phyloP scores from a whole-genome alignment of 257 asterid species.

The Lithospermum erythrorhizon region DNA sequence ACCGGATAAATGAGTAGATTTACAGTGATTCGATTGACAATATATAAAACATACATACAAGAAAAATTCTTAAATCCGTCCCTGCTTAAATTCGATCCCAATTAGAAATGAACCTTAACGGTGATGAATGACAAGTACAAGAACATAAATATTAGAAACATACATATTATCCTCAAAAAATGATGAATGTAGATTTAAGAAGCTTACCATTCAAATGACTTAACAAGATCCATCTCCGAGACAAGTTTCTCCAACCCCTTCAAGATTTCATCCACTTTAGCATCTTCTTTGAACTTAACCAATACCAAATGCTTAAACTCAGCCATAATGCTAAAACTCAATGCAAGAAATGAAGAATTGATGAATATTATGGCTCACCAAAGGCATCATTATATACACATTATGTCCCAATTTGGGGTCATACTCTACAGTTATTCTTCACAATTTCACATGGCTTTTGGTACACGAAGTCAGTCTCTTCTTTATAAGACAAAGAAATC shows the following conservation, averaged over 20 bases:
- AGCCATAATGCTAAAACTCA: constrained; percentile 24
- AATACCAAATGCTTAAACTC: constrained; percentile 85
- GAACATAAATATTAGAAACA: too few species aligned
- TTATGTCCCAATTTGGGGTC: constrained; percentile 8
- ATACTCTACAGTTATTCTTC: constrained; percentile 26
- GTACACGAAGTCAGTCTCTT: constrained; percentile 37
- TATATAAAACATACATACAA: too few species aligned
- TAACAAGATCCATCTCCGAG: constrained; percentile 56
- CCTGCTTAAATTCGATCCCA: too few species aligned
- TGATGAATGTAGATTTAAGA: background rate
- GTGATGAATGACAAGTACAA: too few species aligned
- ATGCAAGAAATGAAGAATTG: background rate
- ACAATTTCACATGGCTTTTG: constrained; percentile 17
- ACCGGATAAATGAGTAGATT: too few species aligned
- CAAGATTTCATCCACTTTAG: constrained; percentile 46
- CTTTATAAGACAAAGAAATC: constrained; percentile 45
- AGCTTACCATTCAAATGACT: constrained; percentile 78
- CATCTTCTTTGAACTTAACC: constrained; percentile 75
- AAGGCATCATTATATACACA: constrained; percentile 23
- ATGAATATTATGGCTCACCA: constrained; percentile 17
- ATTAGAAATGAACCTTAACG: too few species aligned
- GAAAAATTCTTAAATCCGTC: too few species aligned
- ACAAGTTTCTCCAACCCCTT: constrained; percentile 74
- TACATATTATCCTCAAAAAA: too few species aligned
- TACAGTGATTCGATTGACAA: too few species aligned